Evolutionary conservation across 441 rosid species (phyloP).

Genomic region (Arabidopsis lyrata): DNA sequence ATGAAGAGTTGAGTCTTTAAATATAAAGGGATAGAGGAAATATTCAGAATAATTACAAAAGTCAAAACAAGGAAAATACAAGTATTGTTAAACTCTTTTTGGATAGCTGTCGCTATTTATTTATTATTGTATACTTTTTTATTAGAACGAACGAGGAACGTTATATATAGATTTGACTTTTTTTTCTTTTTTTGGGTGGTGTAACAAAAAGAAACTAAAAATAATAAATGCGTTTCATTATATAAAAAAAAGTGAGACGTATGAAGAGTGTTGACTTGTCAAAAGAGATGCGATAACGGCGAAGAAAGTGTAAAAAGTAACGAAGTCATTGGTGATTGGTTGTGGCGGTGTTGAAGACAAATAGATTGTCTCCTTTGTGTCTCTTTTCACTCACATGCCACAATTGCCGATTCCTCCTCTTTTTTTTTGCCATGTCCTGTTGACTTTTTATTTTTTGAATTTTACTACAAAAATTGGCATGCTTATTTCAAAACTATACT

Average conservation of each 20-base stretch:
- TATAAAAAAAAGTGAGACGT: constrained; percentile 26
- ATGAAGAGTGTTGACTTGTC: constrained; percentile 57
- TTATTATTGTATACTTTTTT: constrained; percentile 26
- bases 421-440: constrained; percentile 26
- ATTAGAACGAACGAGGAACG: constrained; percentile 37
- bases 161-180: constrained; percentile 41
- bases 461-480: background rate
- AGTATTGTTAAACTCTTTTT: constrained; percentile 26
- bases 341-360: constrained; percentile 37
- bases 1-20: constrained; percentile 38
- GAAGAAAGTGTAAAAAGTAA: constrained; percentile 48
- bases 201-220: background rate
- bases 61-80: constrained; percentile 61
- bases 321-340: constrained; percentile 43
- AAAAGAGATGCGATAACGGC: constrained; percentile 45
- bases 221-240: constrained; percentile 5
- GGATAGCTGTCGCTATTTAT: constrained; percentile 38
- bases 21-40: constrained; percentile 37
- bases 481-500: background rate
- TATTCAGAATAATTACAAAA: constrained; percentile 40
- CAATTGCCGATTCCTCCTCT: constrained; percentile 37
- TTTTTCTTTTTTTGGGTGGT: constrained; percentile 23
- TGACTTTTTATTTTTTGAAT: constrained; percentile 31
- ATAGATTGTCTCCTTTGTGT: constrained; percentile 38
- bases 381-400: constrained; percentile 40